Evolutionary conservation across 768 basidiomycete species (phyloP).

Genomic region (Serendipita sp.): DNA sequence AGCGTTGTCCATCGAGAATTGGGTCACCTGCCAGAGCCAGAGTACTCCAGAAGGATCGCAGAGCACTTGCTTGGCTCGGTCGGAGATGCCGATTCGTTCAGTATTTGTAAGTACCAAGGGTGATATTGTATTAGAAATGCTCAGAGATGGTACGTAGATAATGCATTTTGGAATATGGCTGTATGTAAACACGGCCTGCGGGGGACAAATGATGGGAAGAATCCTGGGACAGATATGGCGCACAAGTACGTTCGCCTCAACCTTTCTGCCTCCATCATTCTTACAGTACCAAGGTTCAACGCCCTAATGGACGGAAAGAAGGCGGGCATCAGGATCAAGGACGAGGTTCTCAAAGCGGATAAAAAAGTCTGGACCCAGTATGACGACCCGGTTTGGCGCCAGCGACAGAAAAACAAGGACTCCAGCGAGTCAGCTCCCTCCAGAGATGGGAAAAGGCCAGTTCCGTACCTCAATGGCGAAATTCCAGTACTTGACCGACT

Average conservation of each 20-base stretch:
- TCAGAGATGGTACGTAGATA: neutral
- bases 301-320: neutral
- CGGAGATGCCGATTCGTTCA: neutral
- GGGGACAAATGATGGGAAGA: neutral
- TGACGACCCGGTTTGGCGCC: neutral
- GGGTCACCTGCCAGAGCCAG: neutral
- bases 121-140: neutral
- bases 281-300: conserved; percentile 1
- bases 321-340: neutral
- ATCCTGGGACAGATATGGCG: neutral
- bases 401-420: neutral
- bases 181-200: neutral
- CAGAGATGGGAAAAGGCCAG: neutral
- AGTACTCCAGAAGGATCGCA: neutral
- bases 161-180: neutral
- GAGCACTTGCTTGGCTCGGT: neutral
- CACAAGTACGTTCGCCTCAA: neutral
- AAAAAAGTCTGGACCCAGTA: neutral
- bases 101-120: neutral
- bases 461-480: neutral
- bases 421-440: neutral
- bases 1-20: neutral
- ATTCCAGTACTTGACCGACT: neutral
- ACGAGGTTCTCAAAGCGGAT: neutral
- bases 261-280: neutral